Conservation (phyloP, 192 early-diverging fungal genomes). For the Jimgerdemannia lactiflua region DNA sequence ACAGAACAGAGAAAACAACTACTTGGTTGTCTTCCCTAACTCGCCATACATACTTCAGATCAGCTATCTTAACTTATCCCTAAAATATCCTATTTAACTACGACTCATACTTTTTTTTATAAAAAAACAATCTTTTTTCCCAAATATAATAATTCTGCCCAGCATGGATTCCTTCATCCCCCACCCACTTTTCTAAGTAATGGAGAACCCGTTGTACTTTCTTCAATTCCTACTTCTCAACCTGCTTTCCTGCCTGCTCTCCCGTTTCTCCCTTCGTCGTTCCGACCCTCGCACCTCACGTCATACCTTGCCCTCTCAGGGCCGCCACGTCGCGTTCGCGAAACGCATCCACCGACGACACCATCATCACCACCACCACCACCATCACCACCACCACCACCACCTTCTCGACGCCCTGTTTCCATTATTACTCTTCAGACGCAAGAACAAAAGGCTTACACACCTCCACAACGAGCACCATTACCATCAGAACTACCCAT, state of each 20-base stretch:
- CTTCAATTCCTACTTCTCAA: background rate
- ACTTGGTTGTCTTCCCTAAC: background rate
- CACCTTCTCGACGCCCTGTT: background rate
- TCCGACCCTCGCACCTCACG: background rate
- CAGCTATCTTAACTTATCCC: no score
- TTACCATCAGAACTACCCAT: constrained; percentile 20
- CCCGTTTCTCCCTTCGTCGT: background rate
- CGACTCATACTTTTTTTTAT: background rate
- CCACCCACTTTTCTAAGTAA: background rate
- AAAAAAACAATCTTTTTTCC: background rate
- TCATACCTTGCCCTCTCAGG: background rate
- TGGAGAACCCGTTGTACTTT: background rate
- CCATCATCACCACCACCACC: no score
- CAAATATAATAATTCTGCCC: background rate
- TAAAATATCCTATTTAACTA: background rate
- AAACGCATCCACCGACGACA: background rate
- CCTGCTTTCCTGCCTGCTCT: background rate
- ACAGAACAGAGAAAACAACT: background rate
- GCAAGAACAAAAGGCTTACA: background rate
- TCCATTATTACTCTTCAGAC: background rate
- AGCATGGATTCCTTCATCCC: background rate
- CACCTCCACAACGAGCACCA: background rate
- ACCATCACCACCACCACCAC: background rate
- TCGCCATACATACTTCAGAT: background rate
- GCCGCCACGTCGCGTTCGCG: background rate